A percentile compares a stretch with the other conserved stretches of the same genome.
Conservation (phyloP, 257 asterid genomes). For the Echites panduratus region DNA sequence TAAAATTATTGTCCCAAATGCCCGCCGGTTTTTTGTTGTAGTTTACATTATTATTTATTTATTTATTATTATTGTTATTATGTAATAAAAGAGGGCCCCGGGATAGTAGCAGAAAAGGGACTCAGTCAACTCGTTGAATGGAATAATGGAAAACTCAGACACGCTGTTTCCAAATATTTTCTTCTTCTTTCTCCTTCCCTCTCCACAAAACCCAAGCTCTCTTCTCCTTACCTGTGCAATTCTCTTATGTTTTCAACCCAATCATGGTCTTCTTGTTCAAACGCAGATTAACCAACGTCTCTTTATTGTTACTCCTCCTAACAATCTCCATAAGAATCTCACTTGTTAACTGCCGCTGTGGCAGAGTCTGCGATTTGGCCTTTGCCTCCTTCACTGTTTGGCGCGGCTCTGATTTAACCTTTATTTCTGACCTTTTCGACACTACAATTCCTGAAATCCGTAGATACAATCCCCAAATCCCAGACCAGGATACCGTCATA, state of each 20-base stretch:
- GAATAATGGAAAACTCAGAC: not conserved
- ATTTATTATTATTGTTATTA: no score
- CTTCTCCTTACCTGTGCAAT: not conserved
- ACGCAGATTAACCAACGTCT: not conserved
- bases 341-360: slow-evolving; percentile 44
- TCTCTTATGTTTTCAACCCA: slow-evolving; percentile 10
- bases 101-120: no score
- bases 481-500: slow-evolving; percentile 40
- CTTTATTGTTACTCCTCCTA: not conserved
- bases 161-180: not conserved
- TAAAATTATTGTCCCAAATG: no score
- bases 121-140: not conserved
- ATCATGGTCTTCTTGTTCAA: slow-evolving; percentile 17
- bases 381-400: slow-evolving; percentile 56
- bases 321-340: slow-evolving; percentile 9
- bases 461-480: slow-evolving; percentile 37
- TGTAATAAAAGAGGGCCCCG: no score
- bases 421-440: slow-evolving; percentile 25
- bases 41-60: no score
- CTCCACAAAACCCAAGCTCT: not conserved
- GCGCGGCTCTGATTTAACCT: slow-evolving; percentile 23
- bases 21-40: no score
- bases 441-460: slow-evolving; percentile 19
- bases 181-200: not conserved
- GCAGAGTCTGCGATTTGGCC: slow-evolving; percentile 60